Conservation (phyloP, 331 rosid species). For the Pyracantha coccinea region DNA sequence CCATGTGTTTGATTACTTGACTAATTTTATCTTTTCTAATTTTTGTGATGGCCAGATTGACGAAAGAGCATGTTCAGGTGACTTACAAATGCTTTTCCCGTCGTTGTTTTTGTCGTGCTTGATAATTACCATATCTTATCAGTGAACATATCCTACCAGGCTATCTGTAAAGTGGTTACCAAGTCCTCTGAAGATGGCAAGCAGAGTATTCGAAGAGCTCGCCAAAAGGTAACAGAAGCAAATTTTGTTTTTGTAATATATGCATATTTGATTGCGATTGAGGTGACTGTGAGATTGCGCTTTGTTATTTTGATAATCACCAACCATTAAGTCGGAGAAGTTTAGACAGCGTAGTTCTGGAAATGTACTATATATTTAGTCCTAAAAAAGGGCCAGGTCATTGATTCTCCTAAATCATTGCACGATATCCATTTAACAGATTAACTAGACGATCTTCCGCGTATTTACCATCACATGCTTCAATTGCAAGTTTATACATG, state of each 20-base stretch:
- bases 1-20: not conserved
- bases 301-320: not conserved
- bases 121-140: conserved; percentile 4
- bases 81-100: conserved; percentile 2
- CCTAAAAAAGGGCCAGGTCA: not conserved
- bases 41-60: conserved; percentile 56
- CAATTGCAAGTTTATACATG: not conserved
- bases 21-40: conserved; percentile 14
- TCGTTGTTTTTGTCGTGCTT: not conserved
- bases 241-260: not conserved
- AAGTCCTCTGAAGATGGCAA: conserved; percentile 85
- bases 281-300: not conserved
- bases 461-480: not conserved
- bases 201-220: conserved; percentile 78
- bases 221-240: conserved; percentile 60
- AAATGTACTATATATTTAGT: not conserved
- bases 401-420: not conserved
- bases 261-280: not conserved
- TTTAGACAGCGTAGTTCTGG: not conserved
- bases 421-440: not conserved
- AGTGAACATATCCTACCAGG: conserved; percentile 36
- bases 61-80: conserved; percentile 93
- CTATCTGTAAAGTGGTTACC: conserved; percentile 63
- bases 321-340: not conserved
- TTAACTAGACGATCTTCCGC: not conserved